phyloP scores from a whole-genome alignment of 352 stramenopile species.

The Pythium aphanidermatum region DNA sequence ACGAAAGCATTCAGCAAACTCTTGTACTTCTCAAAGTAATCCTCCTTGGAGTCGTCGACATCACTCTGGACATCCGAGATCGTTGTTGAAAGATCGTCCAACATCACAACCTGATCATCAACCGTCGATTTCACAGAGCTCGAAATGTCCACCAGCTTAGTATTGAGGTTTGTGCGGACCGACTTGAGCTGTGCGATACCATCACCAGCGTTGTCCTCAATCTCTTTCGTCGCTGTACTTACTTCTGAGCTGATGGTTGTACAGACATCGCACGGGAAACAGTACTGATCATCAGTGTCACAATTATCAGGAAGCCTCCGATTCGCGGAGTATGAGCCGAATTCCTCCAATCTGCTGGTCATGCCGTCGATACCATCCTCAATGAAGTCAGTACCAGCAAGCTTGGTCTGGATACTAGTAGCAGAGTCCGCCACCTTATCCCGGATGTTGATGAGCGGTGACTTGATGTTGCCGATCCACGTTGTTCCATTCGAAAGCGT shows the following conservation, averaged over 20 bases:
- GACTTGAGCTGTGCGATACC: slow-evolving; percentile 28
- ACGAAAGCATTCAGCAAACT: slow-evolving; percentile 30
- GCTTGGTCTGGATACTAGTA: slow-evolving; percentile 19
- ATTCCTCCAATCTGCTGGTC: slow-evolving; percentile 22
- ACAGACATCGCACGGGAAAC: slow-evolving; percentile 31
- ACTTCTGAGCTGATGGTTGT: slow-evolving; percentile 32
- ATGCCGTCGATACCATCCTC: slow-evolving; percentile 27
- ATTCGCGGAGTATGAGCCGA: slow-evolving; percentile 22
- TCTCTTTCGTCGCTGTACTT: slow-evolving; percentile 19
- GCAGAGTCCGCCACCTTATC: slow-evolving; percentile 33
- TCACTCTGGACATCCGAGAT: slow-evolving; percentile 26
- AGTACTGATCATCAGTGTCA: slow-evolving; percentile 18
- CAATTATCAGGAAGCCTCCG: slow-evolving; percentile 30
- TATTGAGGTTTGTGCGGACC: slow-evolving; percentile 29
- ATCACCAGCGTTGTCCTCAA: slow-evolving; percentile 28
- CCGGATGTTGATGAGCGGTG: slow-evolving; percentile 35
- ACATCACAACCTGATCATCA: slow-evolving; percentile 23
- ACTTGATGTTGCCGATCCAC: slow-evolving; percentile 37
- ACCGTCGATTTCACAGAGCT: slow-evolving; percentile 30
- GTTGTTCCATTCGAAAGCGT: slow-evolving; percentile 31
- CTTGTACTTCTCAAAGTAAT: slow-evolving; percentile 45
- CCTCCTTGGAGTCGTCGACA: slow-evolving; percentile 26
- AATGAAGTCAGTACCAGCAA: slow-evolving; percentile 42
- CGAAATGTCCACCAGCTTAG: slow-evolving; percentile 32
- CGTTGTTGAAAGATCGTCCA: slow-evolving; percentile 20